A percentile compares a stretch with the other conserved stretches of the same genome.
Conservation (phyloP, 441 rosid species). For the Metrosideros polymorpha region DNA sequence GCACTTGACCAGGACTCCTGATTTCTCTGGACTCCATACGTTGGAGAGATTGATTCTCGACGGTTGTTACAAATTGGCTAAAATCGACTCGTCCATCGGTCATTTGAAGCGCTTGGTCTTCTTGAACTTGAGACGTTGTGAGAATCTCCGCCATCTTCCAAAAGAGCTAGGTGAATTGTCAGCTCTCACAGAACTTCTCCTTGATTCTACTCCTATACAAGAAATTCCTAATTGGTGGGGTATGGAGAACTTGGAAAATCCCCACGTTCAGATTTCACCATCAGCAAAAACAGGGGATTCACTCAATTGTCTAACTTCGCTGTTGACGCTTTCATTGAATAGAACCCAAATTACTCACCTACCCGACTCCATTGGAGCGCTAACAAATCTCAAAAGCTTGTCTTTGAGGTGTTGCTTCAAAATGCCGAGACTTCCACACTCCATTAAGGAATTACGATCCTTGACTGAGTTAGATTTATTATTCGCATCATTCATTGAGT, state of each 20-base stretch:
- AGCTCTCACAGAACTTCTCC: not conserved
- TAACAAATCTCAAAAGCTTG: not conserved
- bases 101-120: not conserved
- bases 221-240: not conserved
- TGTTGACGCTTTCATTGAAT: not conserved
- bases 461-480: not conserved
- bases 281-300: not conserved
- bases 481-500: not conserved
- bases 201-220: not conserved
- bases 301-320: not conserved
- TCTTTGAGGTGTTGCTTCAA: not conserved
- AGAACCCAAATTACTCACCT: accelerated
- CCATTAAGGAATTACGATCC: not conserved
- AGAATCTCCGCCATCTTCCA: not conserved
- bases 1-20: not conserved
- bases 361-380: not conserved
- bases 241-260: not conserved
- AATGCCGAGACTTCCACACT: not conserved
- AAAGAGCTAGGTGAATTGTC: not conserved
- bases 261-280: not conserved
- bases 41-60: too few species aligned
- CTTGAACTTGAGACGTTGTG: not conserved
- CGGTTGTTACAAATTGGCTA: accelerated
- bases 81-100: not conserved
- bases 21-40: not conserved